These are phyloP conservation scores for Mallotus repandus DNA, from an alignment of 441 rosid genomes.

Conservation along the genomic window DNA sequence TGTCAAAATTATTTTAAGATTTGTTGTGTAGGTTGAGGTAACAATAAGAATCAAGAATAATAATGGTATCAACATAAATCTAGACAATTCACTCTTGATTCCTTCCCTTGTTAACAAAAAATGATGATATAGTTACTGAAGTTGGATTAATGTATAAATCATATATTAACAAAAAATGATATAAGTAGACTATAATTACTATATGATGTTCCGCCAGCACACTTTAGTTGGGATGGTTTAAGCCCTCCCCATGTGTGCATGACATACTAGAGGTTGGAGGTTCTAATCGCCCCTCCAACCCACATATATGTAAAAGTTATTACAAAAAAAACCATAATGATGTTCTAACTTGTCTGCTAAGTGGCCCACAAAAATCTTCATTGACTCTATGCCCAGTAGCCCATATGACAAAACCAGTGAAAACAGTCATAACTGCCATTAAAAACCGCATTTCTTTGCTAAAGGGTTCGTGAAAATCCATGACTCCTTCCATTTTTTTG, in stretches of 20 bases:
- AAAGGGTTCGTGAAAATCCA: conserved; percentile 22
- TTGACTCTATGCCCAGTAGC: conserved; percentile 1
- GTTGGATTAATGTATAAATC: neutral
- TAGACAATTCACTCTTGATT: conserved; percentile 1
- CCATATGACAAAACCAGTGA: conserved; percentile 9
- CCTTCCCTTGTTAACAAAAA: conserved; percentile 10
- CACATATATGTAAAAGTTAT: no score
- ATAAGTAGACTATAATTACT: neutral
- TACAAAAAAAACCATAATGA: conserved; percentile 7
- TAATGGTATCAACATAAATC: conserved; percentile 15
- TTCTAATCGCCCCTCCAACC: no score
- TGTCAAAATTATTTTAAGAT: conserved; percentile 5
- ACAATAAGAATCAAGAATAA: conserved; percentile 2
- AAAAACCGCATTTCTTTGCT: conserved; percentile 7
- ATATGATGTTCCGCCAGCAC: no score
- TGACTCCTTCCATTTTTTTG: neutral
- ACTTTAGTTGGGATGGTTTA: no score
- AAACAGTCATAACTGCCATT: conserved; percentile 20
- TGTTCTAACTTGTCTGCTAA: conserved; percentile 8
- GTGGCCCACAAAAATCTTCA: conserved; percentile 1
- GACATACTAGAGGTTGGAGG: no score
- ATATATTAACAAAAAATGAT: no score
- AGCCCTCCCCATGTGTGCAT: no score
- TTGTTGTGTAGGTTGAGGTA: conserved; percentile 10
- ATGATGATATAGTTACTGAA: neutral